Evolutionary conservation across 23 red algal genomes (phyloP), one percentile per base, ranked within the genome.

Genomic region (Chondrus crispus): DNA sequence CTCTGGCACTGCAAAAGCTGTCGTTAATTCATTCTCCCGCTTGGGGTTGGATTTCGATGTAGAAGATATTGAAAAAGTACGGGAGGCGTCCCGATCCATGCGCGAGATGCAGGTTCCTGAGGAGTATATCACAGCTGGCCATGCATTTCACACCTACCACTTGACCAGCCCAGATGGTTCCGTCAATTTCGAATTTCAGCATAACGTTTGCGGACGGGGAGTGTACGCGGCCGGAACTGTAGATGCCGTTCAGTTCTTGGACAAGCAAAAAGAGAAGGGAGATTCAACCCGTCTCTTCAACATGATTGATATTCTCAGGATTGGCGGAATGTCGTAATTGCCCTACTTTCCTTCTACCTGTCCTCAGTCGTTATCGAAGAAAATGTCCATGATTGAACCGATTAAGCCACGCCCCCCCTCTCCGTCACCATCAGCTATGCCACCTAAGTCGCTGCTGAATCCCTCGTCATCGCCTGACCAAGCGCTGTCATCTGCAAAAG

Each of bases 81-180:
- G 97, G 42, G 77, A 86, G 12, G 78, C 84, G 44, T 35, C 46
- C 16, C 78, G 85, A 46, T 89, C 88, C 18, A 32, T 91, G 32
- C 24, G 77, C 29, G 48, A 78, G 45, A 93, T 98, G 93, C 82
- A 90, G 8, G 95, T 98, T n/a, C 97, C 97, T 13, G n/a, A 69
- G 11, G 80, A 93, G 35, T 72, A 75, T 80, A 58, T 98, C 62
- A 49, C 53, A 46, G 49, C 93, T 44, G 97, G 97, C 7, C 97
- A 98, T 89, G 97, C 97, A 20, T 98, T 95, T 73, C 97, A 98
- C 62, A 98, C 97, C 39, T 98, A 98, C 63, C 85, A 68, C 42
- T 69, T 98, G 20, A 78, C 87, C 28, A 98, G 97, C 62, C 83
- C 93, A 22, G 97, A 98, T 68, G 93, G 88, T 18, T 82, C 85